phyloP scores from a whole-genome alignment of 2,329 filamentous ascomycete genomes.

The Helotiales sp. region DNA sequence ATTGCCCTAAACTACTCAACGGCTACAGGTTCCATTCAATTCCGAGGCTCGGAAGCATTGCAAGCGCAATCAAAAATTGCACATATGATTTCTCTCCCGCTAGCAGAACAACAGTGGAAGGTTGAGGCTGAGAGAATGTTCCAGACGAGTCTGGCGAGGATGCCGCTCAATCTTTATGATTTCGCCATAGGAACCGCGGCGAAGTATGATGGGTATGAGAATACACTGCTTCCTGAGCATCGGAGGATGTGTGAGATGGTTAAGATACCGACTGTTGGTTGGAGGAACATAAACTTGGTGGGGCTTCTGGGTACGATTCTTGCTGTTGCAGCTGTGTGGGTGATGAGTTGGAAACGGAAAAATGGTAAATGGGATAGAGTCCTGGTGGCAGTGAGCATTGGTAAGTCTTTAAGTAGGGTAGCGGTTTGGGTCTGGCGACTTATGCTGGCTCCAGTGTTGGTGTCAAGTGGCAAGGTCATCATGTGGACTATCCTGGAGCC shows the following conservation, averaged over 20 bases:
- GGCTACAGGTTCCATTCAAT: neutral
- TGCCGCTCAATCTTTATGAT: neutral
- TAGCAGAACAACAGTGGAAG: constrained; percentile 1
- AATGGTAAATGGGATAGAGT: no score
- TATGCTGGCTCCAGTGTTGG: no score
- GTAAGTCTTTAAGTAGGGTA: no score
- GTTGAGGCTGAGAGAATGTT: constrained; percentile 6
- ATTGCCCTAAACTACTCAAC: neutral
- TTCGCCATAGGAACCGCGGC: neutral
- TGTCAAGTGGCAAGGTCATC: no score
- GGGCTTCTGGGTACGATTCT: no score
- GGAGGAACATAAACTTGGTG: constrained; percentile 9
- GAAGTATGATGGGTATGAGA: neutral
- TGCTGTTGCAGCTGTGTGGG: no score
- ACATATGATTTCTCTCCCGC: neutral
- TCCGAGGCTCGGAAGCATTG: neutral
- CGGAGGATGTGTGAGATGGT: neutral
- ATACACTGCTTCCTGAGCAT: neutral
- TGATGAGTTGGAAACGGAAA: no score
- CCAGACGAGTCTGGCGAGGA: neutral
- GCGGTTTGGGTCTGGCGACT: no score
- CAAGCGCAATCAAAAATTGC: neutral
- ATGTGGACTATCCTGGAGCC: no score
- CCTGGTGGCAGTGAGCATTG: no score
- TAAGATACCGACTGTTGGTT: neutral